Evolutionary conservation across 2,329 filamentous ascomycete species (phyloP).

Genomic region (Penicillium hordei): DNA sequence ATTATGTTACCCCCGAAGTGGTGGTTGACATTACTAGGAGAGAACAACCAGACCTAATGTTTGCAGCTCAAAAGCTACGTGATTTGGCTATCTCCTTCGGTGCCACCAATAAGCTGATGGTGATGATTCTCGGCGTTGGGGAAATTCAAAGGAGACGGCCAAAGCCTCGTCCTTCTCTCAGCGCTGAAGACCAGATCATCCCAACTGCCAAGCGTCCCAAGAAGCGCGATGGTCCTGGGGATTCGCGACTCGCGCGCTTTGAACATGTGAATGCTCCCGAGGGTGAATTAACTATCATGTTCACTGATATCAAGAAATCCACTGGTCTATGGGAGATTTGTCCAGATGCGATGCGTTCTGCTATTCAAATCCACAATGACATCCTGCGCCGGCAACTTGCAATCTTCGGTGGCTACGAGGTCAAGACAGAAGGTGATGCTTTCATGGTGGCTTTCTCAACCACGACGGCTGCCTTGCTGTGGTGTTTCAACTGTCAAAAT

Average conservation of each 20-base stretch:
- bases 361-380: conserved; percentile 96
- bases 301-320: conserved; percentile 99
- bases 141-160: conserved; percentile 85
- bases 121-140: conserved; percentile 94
- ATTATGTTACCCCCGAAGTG: conserved; percentile 84
- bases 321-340: conserved; percentile 95
- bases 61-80: conserved; percentile 87
- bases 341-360: conserved; percentile 90
- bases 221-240: conserved; percentile 62
- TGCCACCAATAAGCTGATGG: conserved; percentile 92
- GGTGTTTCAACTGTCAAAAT: conserved; percentile 93
- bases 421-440: conserved; percentile 98
- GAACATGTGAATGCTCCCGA: conserved; percentile 90
- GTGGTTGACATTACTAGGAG: conserved; percentile 88
- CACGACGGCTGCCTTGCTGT: conserved; percentile 87
- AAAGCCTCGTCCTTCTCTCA: conserved; percentile 77
- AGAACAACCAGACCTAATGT: conserved; percentile 87
- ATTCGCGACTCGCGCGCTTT: conserved; percentile 82
- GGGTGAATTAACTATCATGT: conserved; percentile 88
- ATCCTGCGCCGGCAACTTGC: conserved; percentile 91
- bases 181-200: conserved; percentile 64
- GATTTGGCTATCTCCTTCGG: conserved; percentile 96
- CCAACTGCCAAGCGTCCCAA: conserved; percentile 65
- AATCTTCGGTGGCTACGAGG: conserved; percentile 93
- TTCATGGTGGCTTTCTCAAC: conserved; percentile 99